These are phyloP conservation scores for Hammondia hammondi DNA, from an alignment of 169 alveolate species.

Conservation along the genomic window DNA sequence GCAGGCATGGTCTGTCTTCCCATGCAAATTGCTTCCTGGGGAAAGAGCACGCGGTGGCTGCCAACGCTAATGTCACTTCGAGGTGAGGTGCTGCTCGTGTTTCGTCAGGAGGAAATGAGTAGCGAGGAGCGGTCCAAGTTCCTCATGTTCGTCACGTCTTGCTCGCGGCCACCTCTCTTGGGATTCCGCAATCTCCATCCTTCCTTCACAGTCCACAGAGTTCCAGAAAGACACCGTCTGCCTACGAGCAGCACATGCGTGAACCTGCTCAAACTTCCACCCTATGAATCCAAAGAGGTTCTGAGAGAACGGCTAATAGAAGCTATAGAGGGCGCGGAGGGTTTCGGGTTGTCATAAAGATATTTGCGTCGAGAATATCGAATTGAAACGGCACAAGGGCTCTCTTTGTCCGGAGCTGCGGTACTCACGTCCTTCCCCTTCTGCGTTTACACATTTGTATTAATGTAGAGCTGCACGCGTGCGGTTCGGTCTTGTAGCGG, in stretches of 20 bases:
- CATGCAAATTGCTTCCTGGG: background rate
- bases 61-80: background rate
- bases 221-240: constrained; percentile 86
- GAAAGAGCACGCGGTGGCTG: no score
- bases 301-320: constrained; percentile 84
- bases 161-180: constrained; percentile 95
- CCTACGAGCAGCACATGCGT: constrained; percentile 96
- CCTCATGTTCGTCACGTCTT: constrained; percentile 95
- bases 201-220: constrained; percentile 91
- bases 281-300: constrained; percentile 84
- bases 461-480: no score
- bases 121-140: constrained; percentile 89
- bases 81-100: background rate
- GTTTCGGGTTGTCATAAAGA: constrained; percentile 85
- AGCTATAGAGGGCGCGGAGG: constrained; percentile 91
- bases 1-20: background rate
- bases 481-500: no score
- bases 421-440: background rate
- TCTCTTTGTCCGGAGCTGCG: background rate
- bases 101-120: constrained; percentile 77
- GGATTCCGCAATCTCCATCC: constrained; percentile 92
- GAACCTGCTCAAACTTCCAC: constrained; percentile 95
- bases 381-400: background rate
- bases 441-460: background rate
- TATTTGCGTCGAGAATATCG: background rate